Conservation (phyloP, 2,329 filamentous ascomycete genomes). For the Cercospora berteroae region DNA sequence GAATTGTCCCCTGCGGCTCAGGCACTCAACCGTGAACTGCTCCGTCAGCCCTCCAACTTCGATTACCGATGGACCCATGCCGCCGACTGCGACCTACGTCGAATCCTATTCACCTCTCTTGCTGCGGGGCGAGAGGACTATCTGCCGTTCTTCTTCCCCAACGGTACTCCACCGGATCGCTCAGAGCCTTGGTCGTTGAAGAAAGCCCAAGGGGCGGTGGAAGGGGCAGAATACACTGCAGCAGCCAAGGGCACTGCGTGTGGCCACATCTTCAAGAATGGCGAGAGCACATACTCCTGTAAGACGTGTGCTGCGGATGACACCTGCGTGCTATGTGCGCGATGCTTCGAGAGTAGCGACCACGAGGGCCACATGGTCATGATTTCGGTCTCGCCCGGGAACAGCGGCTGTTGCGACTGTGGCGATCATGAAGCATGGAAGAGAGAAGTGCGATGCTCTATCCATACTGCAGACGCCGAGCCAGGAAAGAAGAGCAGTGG, state of each 20-base stretch:
- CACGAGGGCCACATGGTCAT: slow-evolving; percentile 90
- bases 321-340: slow-evolving; percentile 89
- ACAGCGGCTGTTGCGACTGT: slow-evolving; percentile 96
- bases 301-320: slow-evolving; percentile 93
- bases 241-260: slow-evolving; percentile 89
- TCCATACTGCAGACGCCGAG: slow-evolving; percentile 63
- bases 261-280: slow-evolving; percentile 93
- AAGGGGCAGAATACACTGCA: slow-evolving; percentile 92
- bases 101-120: slow-evolving; percentile 82
- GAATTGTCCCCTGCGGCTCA: slow-evolving; percentile 58
- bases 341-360: slow-evolving; percentile 93
- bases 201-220: slow-evolving; percentile 85
- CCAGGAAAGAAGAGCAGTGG: slow-evolving; percentile 45
- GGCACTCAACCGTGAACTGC: slow-evolving; percentile 79
- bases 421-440: slow-evolving; percentile 95
- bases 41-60: slow-evolving; percentile 71
- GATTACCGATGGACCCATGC: slow-evolving; percentile 71
- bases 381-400: slow-evolving; percentile 82
- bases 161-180: slow-evolving; percentile 49
- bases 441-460: slow-evolving; percentile 83
- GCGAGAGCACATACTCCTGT: slow-evolving; percentile 91
- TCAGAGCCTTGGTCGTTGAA: slow-evolving; percentile 65
- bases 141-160: slow-evolving; percentile 77
- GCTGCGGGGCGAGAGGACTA: slow-evolving; percentile 72
- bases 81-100: slow-evolving; percentile 69